A percentile compares a stretch with the other conserved stretches of the same genome.
Conservation (phyloP, 192 early-diverging fungal species). For the Podila clonocystis region DNA sequence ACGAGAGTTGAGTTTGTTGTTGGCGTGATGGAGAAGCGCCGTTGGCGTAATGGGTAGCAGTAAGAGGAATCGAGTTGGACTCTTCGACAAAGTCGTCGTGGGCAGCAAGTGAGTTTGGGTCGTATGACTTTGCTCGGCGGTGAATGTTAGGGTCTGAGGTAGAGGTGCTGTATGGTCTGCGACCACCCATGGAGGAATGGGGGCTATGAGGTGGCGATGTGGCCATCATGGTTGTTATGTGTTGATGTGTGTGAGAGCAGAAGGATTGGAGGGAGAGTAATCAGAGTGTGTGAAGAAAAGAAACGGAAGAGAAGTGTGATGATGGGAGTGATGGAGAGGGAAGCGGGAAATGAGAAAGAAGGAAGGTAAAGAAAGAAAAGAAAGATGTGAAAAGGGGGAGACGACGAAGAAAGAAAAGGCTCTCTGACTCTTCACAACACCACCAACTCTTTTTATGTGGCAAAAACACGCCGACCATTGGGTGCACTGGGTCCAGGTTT, state of each 20-base stretch:
- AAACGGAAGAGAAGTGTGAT: background rate
- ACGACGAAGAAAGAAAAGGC: background rate
- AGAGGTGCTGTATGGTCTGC: slow-evolving; percentile 27
- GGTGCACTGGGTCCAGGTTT: too few species aligned
- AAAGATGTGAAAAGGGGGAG: background rate
- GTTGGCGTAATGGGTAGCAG: slow-evolving; percentile 26
- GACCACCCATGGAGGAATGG: slow-evolving; percentile 9
- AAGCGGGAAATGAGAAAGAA: background rate
- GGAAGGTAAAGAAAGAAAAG: background rate
- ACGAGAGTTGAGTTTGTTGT: background rate
- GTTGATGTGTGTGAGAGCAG: background rate
- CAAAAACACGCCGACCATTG: too few species aligned
- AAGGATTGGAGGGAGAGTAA: background rate
- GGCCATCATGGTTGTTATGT: slow-evolving; percentile 23
- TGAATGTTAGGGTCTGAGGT: slow-evolving; percentile 16
- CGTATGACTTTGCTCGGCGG: slow-evolving; percentile 41
- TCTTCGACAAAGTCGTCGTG: slow-evolving; percentile 13
- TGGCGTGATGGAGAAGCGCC: background rate
- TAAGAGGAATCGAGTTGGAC: slow-evolving; percentile 36
- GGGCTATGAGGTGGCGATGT: slow-evolving; percentile 2
- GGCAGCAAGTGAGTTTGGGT: slow-evolving; percentile 12
- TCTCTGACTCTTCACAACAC: too few species aligned
- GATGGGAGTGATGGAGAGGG: background rate
- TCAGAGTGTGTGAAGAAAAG: background rate
- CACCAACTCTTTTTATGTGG: too few species aligned